These are phyloP conservation scores for Pythium dissimile DNA, from an alignment of 352 stramenopile species.

Conservation along the genomic window DNA sequence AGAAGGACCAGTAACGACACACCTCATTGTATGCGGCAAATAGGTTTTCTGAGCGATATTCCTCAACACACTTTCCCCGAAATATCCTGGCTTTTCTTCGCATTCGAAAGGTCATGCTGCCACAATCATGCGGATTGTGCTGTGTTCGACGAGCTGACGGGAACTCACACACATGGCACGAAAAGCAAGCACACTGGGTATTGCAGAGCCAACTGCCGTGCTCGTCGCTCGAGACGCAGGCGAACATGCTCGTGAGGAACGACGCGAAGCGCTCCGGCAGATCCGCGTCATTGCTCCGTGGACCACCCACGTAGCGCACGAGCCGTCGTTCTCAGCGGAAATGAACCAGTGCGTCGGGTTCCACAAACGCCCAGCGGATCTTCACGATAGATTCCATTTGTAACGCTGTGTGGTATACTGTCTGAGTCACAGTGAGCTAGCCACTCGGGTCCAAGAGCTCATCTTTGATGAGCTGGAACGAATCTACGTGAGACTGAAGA, in stretches of 20 bases:
- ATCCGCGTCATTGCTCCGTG: constrained; percentile 48
- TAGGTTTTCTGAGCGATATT: too few species aligned
- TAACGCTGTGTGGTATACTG: neutral
- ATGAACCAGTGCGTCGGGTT: constrained; percentile 32
- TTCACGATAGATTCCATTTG: too few species aligned
- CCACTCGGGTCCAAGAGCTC: constrained; percentile 31
- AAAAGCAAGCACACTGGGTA: neutral
- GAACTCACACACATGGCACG: too few species aligned
- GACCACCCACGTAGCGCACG: constrained; percentile 36
- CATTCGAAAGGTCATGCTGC: constrained; percentile 4
- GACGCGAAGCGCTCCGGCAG: constrained; percentile 18
- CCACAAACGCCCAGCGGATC: too few species aligned
- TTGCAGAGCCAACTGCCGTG: too few species aligned
- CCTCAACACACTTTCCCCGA: too few species aligned
- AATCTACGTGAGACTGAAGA: constrained; percentile 41
- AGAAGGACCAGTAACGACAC: constrained; percentile 12
- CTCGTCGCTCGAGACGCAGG: neutral
- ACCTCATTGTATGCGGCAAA: too few species aligned
- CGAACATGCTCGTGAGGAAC: neutral
- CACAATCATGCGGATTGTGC: too few species aligned
- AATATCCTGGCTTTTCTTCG: neutral
- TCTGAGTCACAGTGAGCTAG: constrained; percentile 34
- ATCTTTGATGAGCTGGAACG: constrained; percentile 38
- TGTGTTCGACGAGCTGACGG: too few species aligned
- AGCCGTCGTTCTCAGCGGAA: constrained; percentile 43